Percentiles rank a stretch among this genome's conserved stretches.
These are phyloP conservation scores for Colletotrichum incanum DNA, from an alignment of 2,329 filamentous ascomycete species.

Conservation along the genomic window DNA sequence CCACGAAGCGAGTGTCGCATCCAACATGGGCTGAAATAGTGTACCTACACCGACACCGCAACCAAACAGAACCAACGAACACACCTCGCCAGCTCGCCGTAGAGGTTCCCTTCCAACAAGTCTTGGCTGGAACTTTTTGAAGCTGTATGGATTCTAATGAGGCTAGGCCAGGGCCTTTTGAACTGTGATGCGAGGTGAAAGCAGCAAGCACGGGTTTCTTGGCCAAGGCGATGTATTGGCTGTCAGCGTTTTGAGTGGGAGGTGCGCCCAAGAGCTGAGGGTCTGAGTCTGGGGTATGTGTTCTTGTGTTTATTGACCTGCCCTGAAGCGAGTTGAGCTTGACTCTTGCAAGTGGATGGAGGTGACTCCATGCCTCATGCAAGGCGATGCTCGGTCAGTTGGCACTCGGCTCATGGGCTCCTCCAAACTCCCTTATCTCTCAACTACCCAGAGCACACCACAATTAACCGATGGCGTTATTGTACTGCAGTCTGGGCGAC, in stretches of 20 bases:
- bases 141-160: conserved; percentile 1
- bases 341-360: not conserved
- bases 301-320: not conserved
- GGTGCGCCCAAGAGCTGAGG: not conserved
- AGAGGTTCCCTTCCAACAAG: conserved; percentile 16
- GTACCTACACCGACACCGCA: not conserved
- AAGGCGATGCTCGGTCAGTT: not conserved
- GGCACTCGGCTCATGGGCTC: not conserved
- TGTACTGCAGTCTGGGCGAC: not conserved
- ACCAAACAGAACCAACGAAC: not conserved
- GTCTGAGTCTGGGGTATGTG: not conserved
- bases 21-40: not conserved
- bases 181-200: not conserved
- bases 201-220: not conserved
- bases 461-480: not conserved
- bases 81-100: not conserved
- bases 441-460: not conserved
- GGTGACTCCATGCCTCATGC: not conserved
- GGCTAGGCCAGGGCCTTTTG: conserved; percentile 7
- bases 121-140: conserved; percentile 35
- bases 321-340: not conserved
- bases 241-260: not conserved
- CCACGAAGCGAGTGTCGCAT: not conserved
- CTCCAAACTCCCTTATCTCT: not conserved
- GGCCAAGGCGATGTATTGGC: not conserved